phyloP scores from a whole-genome alignment of 2,329 filamentous ascomycete genomes.

The Aspergillus viridinutans region DNA sequence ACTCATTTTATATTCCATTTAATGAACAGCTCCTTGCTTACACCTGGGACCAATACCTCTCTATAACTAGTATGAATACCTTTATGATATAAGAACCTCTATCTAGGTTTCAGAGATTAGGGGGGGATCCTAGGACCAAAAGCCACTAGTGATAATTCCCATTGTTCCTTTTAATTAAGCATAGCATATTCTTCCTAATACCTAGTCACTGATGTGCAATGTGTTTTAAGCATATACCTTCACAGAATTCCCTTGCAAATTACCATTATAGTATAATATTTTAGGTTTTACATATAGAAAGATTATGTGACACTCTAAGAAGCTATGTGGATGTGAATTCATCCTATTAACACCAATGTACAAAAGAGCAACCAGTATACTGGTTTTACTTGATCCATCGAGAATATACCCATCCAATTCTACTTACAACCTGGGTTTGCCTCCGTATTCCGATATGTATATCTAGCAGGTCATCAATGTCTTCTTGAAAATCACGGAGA shows the following conservation, averaged over 20 bases:
- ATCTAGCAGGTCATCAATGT: slow-evolving; percentile 80
- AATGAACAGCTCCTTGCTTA: background rate
- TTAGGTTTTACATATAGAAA: background rate
- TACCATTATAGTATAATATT: background rate
- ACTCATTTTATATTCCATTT: background rate
- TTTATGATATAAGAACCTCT: background rate
- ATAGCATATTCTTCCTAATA: background rate
- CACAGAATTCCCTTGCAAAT: background rate
- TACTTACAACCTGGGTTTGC: slow-evolving; percentile 73
- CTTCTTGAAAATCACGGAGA: slow-evolving; percentile 80
- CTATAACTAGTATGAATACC: background rate
- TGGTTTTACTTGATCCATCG: slow-evolving; percentile 56
- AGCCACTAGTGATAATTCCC: too few species aligned
- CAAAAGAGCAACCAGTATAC: background rate
- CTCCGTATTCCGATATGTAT: slow-evolving; percentile 69
- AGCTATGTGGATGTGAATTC: background rate
- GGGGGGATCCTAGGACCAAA: too few species aligned
- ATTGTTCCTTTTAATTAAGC: too few species aligned
- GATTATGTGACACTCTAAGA: background rate
- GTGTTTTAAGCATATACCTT: background rate
- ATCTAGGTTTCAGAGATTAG: background rate
- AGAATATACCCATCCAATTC: slow-evolving; percentile 86
- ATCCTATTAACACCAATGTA: background rate
- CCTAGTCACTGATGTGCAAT: background rate
- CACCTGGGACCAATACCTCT: background rate